Percentiles rank a stretch among this genome's conserved stretches.
These are phyloP conservation scores for Syncephalis plumigaleata DNA, from an alignment of 371 early-diverging fungal species.

Conservation along the genomic window DNA sequence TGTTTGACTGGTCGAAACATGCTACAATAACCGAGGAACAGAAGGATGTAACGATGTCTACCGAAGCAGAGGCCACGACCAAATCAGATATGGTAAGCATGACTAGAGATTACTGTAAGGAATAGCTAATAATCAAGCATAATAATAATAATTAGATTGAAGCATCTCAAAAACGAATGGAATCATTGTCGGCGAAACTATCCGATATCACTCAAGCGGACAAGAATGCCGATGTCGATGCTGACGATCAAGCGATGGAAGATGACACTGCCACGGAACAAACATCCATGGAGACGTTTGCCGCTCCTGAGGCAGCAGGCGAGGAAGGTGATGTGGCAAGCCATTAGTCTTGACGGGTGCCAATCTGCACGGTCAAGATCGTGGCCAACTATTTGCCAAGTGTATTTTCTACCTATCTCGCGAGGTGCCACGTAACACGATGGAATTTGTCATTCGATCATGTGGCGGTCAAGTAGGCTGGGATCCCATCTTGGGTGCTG, in stretches of 20 bases:
- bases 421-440: constrained; percentile 83
- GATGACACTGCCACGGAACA: constrained; percentile 4
- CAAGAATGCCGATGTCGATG: constrained; percentile 6
- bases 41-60: neutral
- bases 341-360: neutral
- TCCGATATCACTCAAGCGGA: neutral
- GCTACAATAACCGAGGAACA: constrained; percentile 12
- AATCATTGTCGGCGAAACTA: too few relatives aligned
- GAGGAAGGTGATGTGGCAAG: constrained; percentile 1
- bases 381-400: constrained; percentile 30
- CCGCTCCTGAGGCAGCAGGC: constrained; percentile 1
- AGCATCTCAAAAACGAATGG: too few relatives aligned
- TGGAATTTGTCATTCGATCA: constrained; percentile 78
- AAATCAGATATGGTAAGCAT: neutral
- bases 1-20: constrained; percentile 3
- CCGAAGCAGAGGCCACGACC: neutral
- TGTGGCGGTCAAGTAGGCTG: constrained; percentile 86
- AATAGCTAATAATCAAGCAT: too few relatives aligned
- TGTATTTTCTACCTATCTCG: constrained; percentile 78
- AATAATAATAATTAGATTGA: too few relatives aligned
- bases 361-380: neutral
- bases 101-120: too few relatives aligned
- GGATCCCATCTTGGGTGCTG: constrained; percentile 60
- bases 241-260: constrained; percentile 3
- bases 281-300: neutral